Conservation (phyloP, 352 stramenopile genomes). For the Phytopythium litorale region DNA sequence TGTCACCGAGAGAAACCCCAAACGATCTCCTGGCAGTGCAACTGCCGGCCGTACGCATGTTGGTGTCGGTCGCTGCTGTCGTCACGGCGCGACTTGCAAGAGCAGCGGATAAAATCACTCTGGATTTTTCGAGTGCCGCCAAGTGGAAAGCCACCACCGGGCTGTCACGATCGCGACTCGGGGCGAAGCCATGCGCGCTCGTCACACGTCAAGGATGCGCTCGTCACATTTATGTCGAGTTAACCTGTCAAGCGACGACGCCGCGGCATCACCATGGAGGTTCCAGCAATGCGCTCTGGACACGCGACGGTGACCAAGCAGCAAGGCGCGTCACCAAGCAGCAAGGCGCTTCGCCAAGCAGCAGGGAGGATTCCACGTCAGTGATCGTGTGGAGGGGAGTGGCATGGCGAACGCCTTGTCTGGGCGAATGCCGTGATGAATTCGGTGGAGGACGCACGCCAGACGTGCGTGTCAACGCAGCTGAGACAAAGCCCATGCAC, state of each 20-base stretch:
- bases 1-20: conserved; percentile 2
- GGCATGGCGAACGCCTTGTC: background rate
- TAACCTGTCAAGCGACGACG: background rate
- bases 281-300: background rate
- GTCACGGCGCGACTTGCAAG: conserved; percentile 1
- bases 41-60: background rate
- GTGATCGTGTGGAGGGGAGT: background rate
- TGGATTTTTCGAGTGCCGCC: background rate
- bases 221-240: conserved; percentile 4
- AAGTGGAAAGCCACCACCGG: conserved; percentile 3
- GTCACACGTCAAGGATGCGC: background rate
- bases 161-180: conserved; percentile 7
- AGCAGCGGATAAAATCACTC: background rate
- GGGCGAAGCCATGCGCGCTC: background rate
- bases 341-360: background rate
- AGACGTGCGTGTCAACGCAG: background rate
- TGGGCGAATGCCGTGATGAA: background rate
- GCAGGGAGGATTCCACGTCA: background rate
- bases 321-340: background rate
- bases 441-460: background rate
- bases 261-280: background rate
- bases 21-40: background rate
- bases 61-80: background rate
- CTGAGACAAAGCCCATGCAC: background rate
- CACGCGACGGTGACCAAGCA: background rate